Percentiles rank a stretch among this genome's conserved stretches.
These are phyloP conservation scores for Pleurotus ostreatus DNA, from an alignment of 768 basidiomycete species.

Conservation along the genomic window DNA sequence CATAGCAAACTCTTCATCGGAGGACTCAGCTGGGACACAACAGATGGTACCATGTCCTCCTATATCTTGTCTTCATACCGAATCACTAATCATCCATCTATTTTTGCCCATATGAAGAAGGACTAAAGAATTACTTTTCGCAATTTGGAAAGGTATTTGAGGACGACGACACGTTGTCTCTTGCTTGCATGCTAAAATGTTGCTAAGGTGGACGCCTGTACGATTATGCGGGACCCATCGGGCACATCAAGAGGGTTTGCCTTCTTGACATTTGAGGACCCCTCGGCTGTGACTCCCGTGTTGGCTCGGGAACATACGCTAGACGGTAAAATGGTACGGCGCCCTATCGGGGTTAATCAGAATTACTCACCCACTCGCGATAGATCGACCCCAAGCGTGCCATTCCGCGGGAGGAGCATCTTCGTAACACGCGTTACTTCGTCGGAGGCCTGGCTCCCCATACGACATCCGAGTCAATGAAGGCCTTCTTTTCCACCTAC, in stretches of 20 bases:
- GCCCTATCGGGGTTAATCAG: conserved; percentile 1
- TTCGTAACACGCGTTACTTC: conserved; percentile 74
- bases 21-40: conserved; percentile 88
- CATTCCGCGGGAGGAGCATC: conserved; percentile 78
- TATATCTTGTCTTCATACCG: conserved; percentile 21
- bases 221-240: conserved; percentile 79
- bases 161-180: conserved; percentile 1
- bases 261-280: conserved; percentile 76
- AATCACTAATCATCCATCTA: conserved; percentile 32
- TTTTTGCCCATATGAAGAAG: conserved; percentile 35
- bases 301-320: conserved; percentile 64
- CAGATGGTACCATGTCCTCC: conserved; percentile 65
- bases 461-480: conserved; percentile 70
- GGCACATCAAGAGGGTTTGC: conserved; percentile 82
- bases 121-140: conserved; percentile 66
- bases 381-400: conserved; percentile 89
- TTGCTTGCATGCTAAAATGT: conserved; percentile 11
- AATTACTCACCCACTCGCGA: not conserved
- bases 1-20: conserved; percentile 89
- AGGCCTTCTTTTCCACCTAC: conserved; percentile 63
- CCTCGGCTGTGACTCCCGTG: conserved; percentile 59
- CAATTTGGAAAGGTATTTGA: conserved; percentile 68
- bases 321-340: conserved; percentile 70
- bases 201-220: conserved; percentile 68
- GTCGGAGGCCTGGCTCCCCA: conserved; percentile 70